Conservation (phyloP, 2,329 filamentous ascomycete genomes). For the Atkinsonella hypoxylon region DNA sequence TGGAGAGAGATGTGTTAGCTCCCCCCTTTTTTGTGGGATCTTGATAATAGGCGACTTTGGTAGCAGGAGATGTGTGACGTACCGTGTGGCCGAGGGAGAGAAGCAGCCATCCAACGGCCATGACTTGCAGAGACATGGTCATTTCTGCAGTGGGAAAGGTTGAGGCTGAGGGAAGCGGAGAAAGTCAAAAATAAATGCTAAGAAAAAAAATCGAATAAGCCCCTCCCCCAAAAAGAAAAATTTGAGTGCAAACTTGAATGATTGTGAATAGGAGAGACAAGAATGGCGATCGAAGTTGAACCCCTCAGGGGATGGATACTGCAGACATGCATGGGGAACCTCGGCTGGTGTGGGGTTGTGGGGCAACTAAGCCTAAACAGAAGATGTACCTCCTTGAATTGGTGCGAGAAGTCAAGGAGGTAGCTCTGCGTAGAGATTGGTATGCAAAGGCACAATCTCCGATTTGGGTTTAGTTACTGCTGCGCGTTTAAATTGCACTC, state of each 20-base stretch:
- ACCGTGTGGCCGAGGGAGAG: slow-evolving; percentile 9
- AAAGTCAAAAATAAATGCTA: too few species aligned
- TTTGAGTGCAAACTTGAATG: neutral
- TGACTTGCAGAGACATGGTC: slow-evolving; percentile 6
- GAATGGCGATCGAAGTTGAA: too few species aligned
- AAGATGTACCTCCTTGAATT: too few species aligned
- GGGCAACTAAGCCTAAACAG: neutral
- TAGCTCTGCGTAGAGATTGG: too few species aligned
- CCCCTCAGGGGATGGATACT: neutral
- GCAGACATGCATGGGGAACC: neutral
- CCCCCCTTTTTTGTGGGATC: neutral
- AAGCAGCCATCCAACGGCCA: slow-evolving; percentile 8
- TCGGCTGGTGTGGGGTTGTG: neutral
- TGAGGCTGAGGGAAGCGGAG: neutral
- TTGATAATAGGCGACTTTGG: too few species aligned
- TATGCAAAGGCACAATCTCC: too few species aligned
- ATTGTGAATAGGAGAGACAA: too few species aligned
- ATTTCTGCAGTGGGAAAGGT: neutral
- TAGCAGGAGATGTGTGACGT: neutral
- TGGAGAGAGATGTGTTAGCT: neutral
- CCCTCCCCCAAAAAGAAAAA: too few species aligned
- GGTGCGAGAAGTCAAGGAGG: too few species aligned
- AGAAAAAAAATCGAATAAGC: neutral
- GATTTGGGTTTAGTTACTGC: too few species aligned
- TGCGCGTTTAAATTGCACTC: too few species aligned